Evolutionary conservation across 768 basidiomycete species (phyloP), one percentile per base, ranked within the genome.

Genomic region (Tremella fuciformis): DNA sequence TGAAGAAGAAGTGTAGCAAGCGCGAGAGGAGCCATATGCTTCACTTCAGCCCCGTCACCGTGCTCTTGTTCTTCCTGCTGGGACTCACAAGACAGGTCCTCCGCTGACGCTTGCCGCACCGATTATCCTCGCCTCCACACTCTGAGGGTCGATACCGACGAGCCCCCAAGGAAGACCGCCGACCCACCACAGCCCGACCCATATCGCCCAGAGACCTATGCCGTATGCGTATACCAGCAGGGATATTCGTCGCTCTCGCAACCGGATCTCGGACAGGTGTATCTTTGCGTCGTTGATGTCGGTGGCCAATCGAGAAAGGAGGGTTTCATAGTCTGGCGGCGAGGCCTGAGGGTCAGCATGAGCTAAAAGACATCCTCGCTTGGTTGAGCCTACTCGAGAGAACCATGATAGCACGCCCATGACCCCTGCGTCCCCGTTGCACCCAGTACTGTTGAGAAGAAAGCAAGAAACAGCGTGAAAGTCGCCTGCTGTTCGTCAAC

Each of bases 311-410:
- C 67, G 69, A 25, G 76, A 59, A 8, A 77, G 67, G 29, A 75
- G 58, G 18, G 69, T 74, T 25, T 77, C 76, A 51, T 77, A 77
- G 51, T 77, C 76, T 55, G 74, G 64, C n/a, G 68, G 26, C 3
- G 70, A 55, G 48, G 59, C 46, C 74, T 75, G 49, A 16, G 11
- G 49, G 34, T 38, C 38, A 44, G 29, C 34, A n/a, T n/a, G 40
- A 44, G 48, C 21, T 11, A 2, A 29, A 25, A 24, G 26, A 18
- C 39, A 46, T 24, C 29, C 51, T 22, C 22, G 26, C 8, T 41
- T 1, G 6, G 29, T 6, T 34, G 29, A 34, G 55, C 58, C 46
- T 22, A 69, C 63, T 50, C 67, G 69, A 37, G 58, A 53, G 62
- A 73, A 73, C 57, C 61, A 62, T n/a, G 70, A 72, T 38, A 72